Base-by-base conservation (phyloP, 2,329 filamentous ascomycete genomes). In the Venturia aucupariae region DNA sequence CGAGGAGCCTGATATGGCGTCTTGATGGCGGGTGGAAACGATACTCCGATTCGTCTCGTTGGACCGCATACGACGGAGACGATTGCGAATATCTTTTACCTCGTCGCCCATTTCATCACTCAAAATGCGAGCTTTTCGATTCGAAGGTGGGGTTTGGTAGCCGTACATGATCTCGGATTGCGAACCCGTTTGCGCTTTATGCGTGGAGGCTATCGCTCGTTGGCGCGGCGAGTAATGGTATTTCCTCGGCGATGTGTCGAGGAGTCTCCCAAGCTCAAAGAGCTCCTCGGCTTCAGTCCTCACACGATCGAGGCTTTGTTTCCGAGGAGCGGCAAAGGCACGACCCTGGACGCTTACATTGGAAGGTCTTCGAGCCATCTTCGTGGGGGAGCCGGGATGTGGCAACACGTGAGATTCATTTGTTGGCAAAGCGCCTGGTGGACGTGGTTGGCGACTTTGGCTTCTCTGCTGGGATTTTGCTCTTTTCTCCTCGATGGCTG, bases 401-500 rank as follows among this genome's bases (percentile, higher is more conserved):
- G 68, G 30, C 22, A 39, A n/a, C 60, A 30, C 46, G n/a, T 35
- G 61, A 13, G 38, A 24, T 19, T 63, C 11, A 8, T 39, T 42
- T 38, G 54, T 44, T 38, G 22, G 64, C 19, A 24, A 19, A n/a
- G 30, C 55, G n/a, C 27, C 42, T 6, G 32, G 32, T 42, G 44
- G 60, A 27, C 35, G 64, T 38, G 41, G 6, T 35, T 39, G 44
- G 41, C 41, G 41, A 54, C 59, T 57, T 15, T 60, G 51, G 30
- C 19, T 51, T 38, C 63, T 35, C 19, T 61, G 61, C 1, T 46
- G 19, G n/a, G 48, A 11, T 27, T 63, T 69, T 10, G 65, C 67
- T 62, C 77, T 73, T 69, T 81, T 82, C 66, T 82, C 79, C 70
- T 83, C 80, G 30, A 83, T 82, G 4, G 81, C 80, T 32, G 80